These are phyloP conservation scores for Aspergillus transmontanensis DNA, from an alignment of 2,329 filamentous ascomycete genomes.

Conservation along the genomic window DNA sequence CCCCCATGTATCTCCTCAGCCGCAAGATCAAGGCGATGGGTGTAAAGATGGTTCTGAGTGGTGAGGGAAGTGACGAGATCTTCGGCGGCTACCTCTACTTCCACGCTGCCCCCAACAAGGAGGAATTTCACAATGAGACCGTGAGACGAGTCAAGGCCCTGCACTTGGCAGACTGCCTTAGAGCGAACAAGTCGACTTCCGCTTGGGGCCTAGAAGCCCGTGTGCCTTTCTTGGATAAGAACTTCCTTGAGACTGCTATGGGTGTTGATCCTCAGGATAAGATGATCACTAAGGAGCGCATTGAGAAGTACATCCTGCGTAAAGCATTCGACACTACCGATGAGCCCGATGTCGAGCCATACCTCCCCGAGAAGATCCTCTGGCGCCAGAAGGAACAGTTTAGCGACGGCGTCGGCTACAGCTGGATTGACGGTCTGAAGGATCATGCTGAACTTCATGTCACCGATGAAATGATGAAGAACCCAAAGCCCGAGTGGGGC, in stretches of 20 bases:
- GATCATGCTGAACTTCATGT: constrained; percentile 88
- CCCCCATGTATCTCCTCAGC: constrained; percentile 96
- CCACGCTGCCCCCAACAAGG: constrained; percentile 87
- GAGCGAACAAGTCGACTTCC: constrained; percentile 98
- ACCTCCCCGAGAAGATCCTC: constrained; percentile 93
- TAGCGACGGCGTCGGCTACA: constrained; percentile 96
- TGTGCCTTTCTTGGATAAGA: constrained; percentile 96
- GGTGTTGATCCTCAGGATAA: constrained; percentile 92
- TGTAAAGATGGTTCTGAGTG: constrained; percentile 98
- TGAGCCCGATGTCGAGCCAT: constrained; percentile 77
- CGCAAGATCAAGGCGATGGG: constrained; percentile 99
- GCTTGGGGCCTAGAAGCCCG: constrained; percentile 98
- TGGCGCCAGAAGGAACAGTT: constrained; percentile 99
- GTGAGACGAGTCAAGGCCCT: constrained; percentile 94
- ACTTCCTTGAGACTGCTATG: constrained; percentile 92
- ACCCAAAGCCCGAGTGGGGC: constrained; percentile 96
- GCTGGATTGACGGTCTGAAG: constrained; percentile 97
- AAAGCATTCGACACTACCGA: constrained; percentile 95
- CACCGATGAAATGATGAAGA: constrained; percentile 97
- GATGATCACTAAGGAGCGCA: constrained; percentile 85
- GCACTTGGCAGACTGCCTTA: constrained; percentile 91
- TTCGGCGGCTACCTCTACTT: constrained; percentile 99
- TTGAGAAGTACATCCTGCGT: constrained; percentile 97
- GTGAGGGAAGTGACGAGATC: constrained; percentile 96
- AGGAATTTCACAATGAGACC: constrained; percentile 93